Evolutionary conservation across 2,329 filamentous ascomycete species (phyloP).

Genomic region (Zasmidium citrigriseum): DNA sequence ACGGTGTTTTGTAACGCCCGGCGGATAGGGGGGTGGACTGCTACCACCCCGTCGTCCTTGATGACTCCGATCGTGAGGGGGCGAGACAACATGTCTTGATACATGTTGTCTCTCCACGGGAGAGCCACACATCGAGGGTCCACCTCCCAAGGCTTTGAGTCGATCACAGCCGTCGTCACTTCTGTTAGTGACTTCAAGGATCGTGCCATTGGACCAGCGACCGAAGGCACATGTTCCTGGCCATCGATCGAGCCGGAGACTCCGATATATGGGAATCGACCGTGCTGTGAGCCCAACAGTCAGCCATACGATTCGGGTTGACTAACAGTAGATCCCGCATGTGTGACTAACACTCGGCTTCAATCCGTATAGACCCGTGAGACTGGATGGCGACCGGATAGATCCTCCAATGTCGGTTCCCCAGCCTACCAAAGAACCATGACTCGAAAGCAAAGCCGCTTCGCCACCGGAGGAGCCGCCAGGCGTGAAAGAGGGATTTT

Average conservation of each 20-base stretch:
- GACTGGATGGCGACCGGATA: conserved; percentile 50
- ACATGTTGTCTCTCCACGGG: conserved; percentile 41
- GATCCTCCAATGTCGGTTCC: conserved; percentile 57
- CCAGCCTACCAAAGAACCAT: conserved; percentile 49
- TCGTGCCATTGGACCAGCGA: conserved; percentile 61
- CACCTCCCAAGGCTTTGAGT: conserved; percentile 43
- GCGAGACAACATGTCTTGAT: conserved; percentile 19
- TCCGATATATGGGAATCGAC: conserved; percentile 59
- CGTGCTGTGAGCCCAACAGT: too few species aligned
- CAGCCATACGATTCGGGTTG: too few species aligned
- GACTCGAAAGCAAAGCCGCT: conserved; percentile 40
- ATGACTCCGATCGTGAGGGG: conserved; percentile 27
- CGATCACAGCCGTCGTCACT: conserved; percentile 38
- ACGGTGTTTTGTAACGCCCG: too few species aligned
- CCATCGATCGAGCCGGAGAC: conserved; percentile 64
- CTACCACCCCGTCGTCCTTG: conserved; percentile 29
- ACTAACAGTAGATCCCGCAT: not conserved
- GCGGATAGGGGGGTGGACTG: conserved; percentile 27
- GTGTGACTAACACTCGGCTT: conserved; percentile 46
- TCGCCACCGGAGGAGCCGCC: conserved; percentile 53
- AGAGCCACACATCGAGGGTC: conserved; percentile 44
- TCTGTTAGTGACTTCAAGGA: conserved; percentile 51
- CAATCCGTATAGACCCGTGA: conserved; percentile 52
- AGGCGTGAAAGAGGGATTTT: conserved; percentile 45
- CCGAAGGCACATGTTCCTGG: conserved; percentile 65